Evolutionary conservation across 139 green algal genomes (phyloP).

Genomic region (Marvania coccoides): DNA sequence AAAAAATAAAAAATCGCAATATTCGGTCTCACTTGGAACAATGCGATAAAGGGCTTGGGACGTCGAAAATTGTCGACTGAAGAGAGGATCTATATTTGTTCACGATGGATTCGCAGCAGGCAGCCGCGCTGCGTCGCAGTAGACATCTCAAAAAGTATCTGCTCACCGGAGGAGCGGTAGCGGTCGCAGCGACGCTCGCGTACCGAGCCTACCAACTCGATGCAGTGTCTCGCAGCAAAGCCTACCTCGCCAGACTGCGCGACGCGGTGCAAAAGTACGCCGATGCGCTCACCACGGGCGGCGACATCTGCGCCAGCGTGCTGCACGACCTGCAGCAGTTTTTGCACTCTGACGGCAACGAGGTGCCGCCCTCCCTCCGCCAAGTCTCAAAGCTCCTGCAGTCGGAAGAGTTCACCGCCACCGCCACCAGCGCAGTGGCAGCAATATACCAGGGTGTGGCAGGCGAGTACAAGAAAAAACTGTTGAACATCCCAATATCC

Average conservation of each 20-base stretch:
- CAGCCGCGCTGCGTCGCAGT: background rate
- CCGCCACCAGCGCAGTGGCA: conserved; percentile 1
- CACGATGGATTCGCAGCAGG: no score
- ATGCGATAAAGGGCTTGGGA: no score
- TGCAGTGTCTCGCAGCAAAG: background rate
- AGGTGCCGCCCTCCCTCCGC: conserved; percentile 28
- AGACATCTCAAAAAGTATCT: background rate
- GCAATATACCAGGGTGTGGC: conserved; percentile 14
- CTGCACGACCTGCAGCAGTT: conserved; percentile 28
- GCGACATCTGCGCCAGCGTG: conserved; percentile 15
- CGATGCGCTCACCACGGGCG: conserved; percentile 27
- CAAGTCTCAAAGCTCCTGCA: conserved; percentile 36
- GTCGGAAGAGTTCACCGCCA: conserved; percentile 16
- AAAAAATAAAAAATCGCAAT: no score
- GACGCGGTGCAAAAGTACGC: conserved; percentile 22
- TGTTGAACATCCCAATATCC: background rate
- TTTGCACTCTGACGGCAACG: conserved; percentile 22
- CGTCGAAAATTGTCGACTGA: no score
- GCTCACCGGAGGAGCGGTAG: background rate
- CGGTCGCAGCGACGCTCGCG: background rate
- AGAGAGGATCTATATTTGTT: no score
- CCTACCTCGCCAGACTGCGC: conserved; percentile 8
- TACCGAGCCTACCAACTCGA: conserved; percentile 34
- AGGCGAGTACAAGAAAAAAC: background rate
- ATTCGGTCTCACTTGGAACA: no score